Evolutionary conservation across 306 rosid species (phyloP).

Genomic region (Luffa aegyptiaca): DNA sequence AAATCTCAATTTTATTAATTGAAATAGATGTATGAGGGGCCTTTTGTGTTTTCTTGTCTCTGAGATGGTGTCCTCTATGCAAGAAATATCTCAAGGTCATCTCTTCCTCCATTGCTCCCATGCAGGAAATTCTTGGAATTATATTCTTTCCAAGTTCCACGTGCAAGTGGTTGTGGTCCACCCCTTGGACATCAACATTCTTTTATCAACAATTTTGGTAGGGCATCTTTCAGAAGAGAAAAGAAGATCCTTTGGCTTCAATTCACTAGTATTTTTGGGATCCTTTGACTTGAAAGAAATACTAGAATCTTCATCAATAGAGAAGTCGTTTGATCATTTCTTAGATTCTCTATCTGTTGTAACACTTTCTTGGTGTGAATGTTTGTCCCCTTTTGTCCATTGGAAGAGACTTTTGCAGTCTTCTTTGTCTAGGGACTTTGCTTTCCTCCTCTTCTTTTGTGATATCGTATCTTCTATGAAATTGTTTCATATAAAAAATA

Average conservation of each 20-base stretch:
- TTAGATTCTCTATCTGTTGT: not conserved
- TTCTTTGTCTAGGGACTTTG: not conserved
- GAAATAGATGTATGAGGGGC: not conserved
- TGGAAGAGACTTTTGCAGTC: not conserved
- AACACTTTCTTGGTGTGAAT: not conserved
- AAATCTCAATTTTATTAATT: too few relatives aligned
- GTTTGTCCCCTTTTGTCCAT: not conserved
- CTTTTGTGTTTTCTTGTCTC: not conserved
- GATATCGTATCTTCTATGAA: not conserved
- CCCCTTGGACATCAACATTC: not conserved
- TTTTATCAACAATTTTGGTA: not conserved
- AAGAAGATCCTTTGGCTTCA: not conserved
- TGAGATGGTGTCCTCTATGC: not conserved
- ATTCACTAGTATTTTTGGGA: not conserved
- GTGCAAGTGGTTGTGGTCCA: not conserved
- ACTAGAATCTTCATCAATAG: not conserved
- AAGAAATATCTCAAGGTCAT: not conserved
- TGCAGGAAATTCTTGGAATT: not conserved
- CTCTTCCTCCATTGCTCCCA: not conserved
- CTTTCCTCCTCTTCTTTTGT: not conserved
- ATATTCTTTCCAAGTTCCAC: not conserved
- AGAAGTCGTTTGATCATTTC: not conserved
- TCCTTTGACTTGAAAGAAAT: not conserved
- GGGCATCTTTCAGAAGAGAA: not conserved
- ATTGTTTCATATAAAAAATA: not conserved